A percentile compares a stretch with the other conserved stretches of the same genome.
phyloP scores from a whole-genome alignment of 169 alveolate species.

The Amoebophrya sp. region DNA sequence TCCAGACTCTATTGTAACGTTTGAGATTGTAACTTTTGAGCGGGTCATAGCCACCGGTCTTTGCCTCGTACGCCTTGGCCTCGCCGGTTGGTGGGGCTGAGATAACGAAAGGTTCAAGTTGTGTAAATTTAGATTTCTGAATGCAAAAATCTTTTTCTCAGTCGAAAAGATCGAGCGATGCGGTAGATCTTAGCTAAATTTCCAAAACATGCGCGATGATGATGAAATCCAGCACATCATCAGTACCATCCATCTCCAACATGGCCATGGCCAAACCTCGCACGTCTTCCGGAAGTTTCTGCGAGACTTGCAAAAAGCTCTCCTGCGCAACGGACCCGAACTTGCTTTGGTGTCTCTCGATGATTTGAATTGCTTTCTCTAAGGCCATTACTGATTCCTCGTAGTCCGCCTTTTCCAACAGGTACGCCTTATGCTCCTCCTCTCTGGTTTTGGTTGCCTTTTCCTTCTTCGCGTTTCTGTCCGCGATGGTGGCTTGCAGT shows the following conservation, averaged over 20 bases:
- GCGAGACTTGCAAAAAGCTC: not conserved
- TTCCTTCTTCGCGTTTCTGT: not conserved
- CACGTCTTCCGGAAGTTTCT: not conserved
- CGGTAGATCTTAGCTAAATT: too few relatives aligned
- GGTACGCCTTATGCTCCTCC: not conserved
- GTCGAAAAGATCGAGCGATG: too few relatives aligned
- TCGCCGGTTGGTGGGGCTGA: not conserved
- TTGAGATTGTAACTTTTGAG: too few relatives aligned
- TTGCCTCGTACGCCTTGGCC: not conserved
- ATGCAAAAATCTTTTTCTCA: too few relatives aligned
- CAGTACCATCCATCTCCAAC: not conserved
- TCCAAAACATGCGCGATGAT: too few relatives aligned
- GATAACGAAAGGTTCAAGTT: too few relatives aligned
- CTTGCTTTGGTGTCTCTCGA: not conserved
- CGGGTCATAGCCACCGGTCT: too few relatives aligned
- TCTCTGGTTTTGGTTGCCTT: not conserved
- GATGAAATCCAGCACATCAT: too few relatives aligned
- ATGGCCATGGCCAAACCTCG: not conserved
- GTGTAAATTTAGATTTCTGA: too few relatives aligned
- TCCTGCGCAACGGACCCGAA: not conserved
- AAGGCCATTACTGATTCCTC: not conserved
- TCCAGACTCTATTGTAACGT: too few relatives aligned
- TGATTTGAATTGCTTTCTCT: not conserved
- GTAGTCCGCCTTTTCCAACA: not conserved
- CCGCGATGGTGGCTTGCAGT: not conserved